Base-by-base conservation (phyloP, 2,329 filamentous ascomycete genomes). In the Apiospora saccharicola region DNA sequence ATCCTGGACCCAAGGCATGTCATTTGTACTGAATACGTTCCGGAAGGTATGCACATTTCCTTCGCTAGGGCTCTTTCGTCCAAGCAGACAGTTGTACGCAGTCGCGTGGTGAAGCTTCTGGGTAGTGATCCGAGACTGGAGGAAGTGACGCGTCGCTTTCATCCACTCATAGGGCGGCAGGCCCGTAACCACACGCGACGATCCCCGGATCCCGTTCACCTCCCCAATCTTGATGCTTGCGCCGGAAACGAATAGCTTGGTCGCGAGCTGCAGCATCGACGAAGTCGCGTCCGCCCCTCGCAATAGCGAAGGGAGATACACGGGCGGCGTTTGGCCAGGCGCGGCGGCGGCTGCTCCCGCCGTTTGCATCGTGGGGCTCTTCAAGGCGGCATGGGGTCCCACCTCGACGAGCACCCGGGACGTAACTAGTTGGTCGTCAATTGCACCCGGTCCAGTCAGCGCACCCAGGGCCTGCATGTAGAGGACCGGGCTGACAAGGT, bases 181-280 rank as follows among this genome's bases (percentile, higher is more conserved):
- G 34, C 26, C 26, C 26, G 14, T n/a, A 30, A 14, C 67, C 10
- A 68, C n/a, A 5, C 24, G 16, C 19, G 67, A 68, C 10, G n/a
- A 3, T 6, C 19, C 24, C 10, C 26, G 10, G 41, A n/a, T 47
- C 16, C 43, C 19, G 47, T 70, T 70, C 10, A 70, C 51, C 6
- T n/a, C 26, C 7, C 76, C 77, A 72, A 78, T 79, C 70, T 80
- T 53, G 0, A 81, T 74, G 22, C 71, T 67, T 46, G 75, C 72
- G 0, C 80, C 80, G 46, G 75, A 75, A 26, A 77, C 71, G 71
- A 78, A 81, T 12, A 81, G 77, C 41, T 76, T 74, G 14, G 75
- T 79, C 24, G 79, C 78, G 12, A 79, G 74, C 13, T 80, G 75
- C 16, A 81, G 71, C 7, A 68, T 67, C 13, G 75, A 74, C 71